Evolutionary conservation across 2,329 filamentous ascomycete genomes (phyloP).

Genomic region (Neocucurbitaria cava): DNA sequence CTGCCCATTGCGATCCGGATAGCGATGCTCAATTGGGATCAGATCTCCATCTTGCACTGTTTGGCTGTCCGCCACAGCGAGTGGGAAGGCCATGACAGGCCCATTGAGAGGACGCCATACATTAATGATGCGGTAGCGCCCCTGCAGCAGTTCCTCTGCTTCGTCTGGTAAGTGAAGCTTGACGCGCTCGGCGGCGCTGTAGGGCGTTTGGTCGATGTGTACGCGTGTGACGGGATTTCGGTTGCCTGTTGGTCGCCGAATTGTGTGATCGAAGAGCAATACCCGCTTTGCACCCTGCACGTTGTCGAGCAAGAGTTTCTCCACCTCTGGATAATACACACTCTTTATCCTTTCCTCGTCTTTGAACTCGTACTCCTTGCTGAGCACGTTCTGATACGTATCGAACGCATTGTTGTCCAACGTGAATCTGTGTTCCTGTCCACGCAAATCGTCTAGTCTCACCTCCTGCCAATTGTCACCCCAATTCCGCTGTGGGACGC

Average conservation of each 20-base stretch:
- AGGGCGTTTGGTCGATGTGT: conserved; percentile 83
- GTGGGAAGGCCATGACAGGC: conserved; percentile 62
- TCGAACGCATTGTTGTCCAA: conserved; percentile 80
- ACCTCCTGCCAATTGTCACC: conserved; percentile 58
- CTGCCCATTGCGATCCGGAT: conserved; percentile 74
- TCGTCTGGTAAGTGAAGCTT: conserved; percentile 70
- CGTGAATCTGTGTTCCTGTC: conserved; percentile 68
- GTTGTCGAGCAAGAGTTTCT: conserved; percentile 70
- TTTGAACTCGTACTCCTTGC: conserved; percentile 65
- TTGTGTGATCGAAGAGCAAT: conserved; percentile 86
- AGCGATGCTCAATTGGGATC: conserved; percentile 75
- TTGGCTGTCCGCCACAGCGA: conserved; percentile 64
- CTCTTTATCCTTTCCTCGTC: conserved; percentile 72
- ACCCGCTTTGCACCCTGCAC: conserved; percentile 72
- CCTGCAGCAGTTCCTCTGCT: conserved; percentile 69
- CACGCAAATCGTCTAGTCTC: conserved; percentile 75
- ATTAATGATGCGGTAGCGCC: conserved; percentile 83
- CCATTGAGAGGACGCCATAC: conserved; percentile 76
- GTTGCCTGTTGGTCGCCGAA: conserved; percentile 71
- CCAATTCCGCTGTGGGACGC: conserved; percentile 72
- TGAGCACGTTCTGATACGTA: conserved; percentile 64
- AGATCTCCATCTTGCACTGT: conserved; percentile 68
- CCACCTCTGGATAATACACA: conserved; percentile 86
- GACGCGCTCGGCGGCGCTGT: conserved; percentile 72
- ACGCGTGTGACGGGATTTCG: conserved; percentile 74